Percentiles rank a stretch among this genome's conserved stretches.
Evolutionary conservation across 495 filamentous ascomycete genomes (phyloP).

Genomic region (Aspergillus kassunensis): DNA sequence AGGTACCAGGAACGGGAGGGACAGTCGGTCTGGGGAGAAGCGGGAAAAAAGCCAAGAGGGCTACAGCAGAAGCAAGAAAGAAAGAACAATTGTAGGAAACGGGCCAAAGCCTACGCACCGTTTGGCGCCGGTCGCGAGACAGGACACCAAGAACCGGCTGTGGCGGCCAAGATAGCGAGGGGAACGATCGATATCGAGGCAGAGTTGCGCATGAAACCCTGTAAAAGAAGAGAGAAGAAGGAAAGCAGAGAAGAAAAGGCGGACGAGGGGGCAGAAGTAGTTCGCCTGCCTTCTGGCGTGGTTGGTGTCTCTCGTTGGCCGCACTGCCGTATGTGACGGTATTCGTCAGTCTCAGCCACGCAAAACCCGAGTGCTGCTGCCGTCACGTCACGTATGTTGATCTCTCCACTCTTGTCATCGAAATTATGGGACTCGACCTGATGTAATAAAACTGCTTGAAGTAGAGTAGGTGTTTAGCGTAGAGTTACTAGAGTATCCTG

Average conservation of each 20-base stretch:
- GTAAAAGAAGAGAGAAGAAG: slow-evolving; percentile 11
- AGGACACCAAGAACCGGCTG: slow-evolving; percentile 54
- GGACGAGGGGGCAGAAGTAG: slow-evolving; percentile 21
- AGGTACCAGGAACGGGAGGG: slow-evolving; percentile 16
- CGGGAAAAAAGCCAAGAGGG: slow-evolving; percentile 17
- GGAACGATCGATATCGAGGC: slow-evolving; percentile 38
- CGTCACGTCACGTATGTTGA: background rate
- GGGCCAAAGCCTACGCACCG: slow-evolving; percentile 53
- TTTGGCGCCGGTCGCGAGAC: slow-evolving; percentile 54
- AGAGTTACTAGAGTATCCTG: too few species aligned
- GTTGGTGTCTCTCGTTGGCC: slow-evolving; percentile 13
- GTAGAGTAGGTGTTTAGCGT: too few species aligned
- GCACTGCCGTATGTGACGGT: background rate
- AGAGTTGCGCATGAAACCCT: slow-evolving; percentile 25
- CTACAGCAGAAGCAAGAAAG: slow-evolving; percentile 24
- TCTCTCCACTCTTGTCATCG: too few species aligned
- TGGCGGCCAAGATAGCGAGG: slow-evolving; percentile 45
- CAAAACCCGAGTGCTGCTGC: background rate
- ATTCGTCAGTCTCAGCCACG: background rate
- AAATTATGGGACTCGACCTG: too few species aligned
- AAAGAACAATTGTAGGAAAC: slow-evolving; percentile 20
- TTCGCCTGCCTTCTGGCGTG: slow-evolving; percentile 1
- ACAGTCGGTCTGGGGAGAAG: slow-evolving; percentile 17
- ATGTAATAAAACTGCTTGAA: too few species aligned
- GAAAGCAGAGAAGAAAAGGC: slow-evolving; percentile 11